Percentiles rank a stretch among this genome's conserved stretches.
Conservation (phyloP, 2,329 filamentous ascomycete genomes). For the Sporothrix euskadiensis region DNA sequence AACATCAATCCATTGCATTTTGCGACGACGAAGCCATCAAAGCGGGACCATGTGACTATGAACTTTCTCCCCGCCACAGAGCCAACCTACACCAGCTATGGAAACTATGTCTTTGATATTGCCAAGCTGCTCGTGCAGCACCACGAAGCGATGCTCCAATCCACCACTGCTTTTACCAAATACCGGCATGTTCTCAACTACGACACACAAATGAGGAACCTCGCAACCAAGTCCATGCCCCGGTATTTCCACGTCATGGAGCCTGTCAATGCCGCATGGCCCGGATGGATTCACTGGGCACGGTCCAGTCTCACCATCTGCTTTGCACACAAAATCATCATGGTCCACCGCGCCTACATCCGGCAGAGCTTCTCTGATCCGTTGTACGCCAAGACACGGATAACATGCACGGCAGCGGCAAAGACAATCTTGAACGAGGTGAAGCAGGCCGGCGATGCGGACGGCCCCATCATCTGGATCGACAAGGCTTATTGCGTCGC, state of each 20-base stretch:
- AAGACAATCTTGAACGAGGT: conserved; percentile 13
- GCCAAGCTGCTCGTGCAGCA: conserved; percentile 19
- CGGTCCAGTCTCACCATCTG: conserved; percentile 21
- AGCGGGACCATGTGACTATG: conserved; percentile 18
- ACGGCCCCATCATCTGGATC: conserved; percentile 14
- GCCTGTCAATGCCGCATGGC: conserved; percentile 13
- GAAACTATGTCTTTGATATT: conserved; percentile 19
- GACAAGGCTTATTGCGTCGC: conserved; percentile 18
- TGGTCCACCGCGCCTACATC: conserved; percentile 18
- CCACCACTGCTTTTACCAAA: conserved; percentile 15
- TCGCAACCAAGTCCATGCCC: conserved; percentile 16
- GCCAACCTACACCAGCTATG: conserved; percentile 19
- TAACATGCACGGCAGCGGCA: conserved; percentile 13
- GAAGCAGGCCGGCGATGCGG: conserved; percentile 6
- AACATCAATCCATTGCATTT: conserved; percentile 17
- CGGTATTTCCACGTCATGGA: conserved; percentile 19
- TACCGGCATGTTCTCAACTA: conserved; percentile 20
- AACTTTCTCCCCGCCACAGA: conserved; percentile 6
- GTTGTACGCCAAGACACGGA: conserved; percentile 15
- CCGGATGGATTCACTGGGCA: conserved; percentile 14
- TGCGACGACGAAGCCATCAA: conserved; percentile 16
- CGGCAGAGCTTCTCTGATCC: conserved; percentile 18
- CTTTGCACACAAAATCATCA: conserved; percentile 20
- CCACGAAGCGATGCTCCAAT: conserved; percentile 18
- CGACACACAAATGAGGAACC: conserved; percentile 17